A percentile compares a stretch with the other conserved stretches of the same genome.
phyloP scores from a whole-genome alignment of 176 grass and related monocot species.

The Sorghum bicolor region DNA sequence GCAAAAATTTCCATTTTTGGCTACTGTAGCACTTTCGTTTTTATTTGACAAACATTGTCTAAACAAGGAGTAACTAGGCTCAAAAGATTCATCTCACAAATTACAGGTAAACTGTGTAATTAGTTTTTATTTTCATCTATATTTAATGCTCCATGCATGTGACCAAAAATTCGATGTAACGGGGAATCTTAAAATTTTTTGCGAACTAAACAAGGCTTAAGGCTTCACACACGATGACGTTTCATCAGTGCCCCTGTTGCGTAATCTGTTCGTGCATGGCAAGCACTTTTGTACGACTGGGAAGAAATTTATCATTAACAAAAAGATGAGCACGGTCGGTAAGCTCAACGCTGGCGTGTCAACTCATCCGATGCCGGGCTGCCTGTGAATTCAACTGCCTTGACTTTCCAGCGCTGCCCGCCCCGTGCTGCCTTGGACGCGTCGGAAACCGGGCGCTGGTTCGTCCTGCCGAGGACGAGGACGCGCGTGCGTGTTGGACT shows the following conservation, averaged over 20 bases:
- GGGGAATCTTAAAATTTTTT: too few relatives aligned
- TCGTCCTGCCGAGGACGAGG: background rate
- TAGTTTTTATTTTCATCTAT: too few relatives aligned
- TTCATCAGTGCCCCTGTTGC: background rate
- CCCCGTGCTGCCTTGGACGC: slow-evolving; percentile 1
- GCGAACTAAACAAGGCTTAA: too few relatives aligned
- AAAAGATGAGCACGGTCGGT: background rate
- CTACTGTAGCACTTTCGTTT: too few relatives aligned
- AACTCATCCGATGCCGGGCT: background rate
- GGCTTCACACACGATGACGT: background rate
- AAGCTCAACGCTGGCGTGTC: slow-evolving; percentile 12
- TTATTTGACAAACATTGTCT: too few relatives aligned
- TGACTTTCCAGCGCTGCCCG: background rate
- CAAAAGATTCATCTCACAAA: too few relatives aligned
- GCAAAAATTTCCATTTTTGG: too few relatives aligned
- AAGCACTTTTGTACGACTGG: background rate
- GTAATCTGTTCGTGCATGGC: background rate
- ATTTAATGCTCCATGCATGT: too few relatives aligned
- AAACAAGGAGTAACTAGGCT: too few relatives aligned
- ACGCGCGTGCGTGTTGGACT: background rate
- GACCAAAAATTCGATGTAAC: too few relatives aligned
- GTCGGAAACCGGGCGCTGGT: background rate
- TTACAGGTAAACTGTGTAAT: too few relatives aligned
- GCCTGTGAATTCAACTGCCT: slow-evolving; percentile 27
- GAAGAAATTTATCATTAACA: background rate